phyloP scores from a whole-genome alignment of 352 stramenopile genomes.

The Phytophthora nicotianae region DNA sequence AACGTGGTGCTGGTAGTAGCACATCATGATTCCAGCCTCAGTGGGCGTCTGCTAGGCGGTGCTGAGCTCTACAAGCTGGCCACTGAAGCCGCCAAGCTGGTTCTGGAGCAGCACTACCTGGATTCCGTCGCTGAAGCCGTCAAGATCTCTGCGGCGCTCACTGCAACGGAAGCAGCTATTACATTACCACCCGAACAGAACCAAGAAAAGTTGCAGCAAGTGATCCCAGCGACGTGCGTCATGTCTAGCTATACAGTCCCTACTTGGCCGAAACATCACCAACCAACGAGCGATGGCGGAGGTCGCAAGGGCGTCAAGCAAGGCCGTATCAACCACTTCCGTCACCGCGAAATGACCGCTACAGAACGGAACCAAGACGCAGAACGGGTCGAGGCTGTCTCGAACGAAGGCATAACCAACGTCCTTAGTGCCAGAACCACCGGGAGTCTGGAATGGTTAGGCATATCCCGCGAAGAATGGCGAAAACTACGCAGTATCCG shows the following conservation, averaged over 20 bases:
- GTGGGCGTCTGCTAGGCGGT: conserved; percentile 59
- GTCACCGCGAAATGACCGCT: conserved; percentile 31
- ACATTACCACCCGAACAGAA: conserved; percentile 11
- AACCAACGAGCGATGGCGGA: conserved; percentile 59
- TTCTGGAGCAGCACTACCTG: conserved; percentile 77
- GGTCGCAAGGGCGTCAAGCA: conserved; percentile 56
- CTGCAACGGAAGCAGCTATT: conserved; percentile 30
- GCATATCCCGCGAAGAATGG: conserved; percentile 72
- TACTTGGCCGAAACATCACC: conserved; percentile 62
- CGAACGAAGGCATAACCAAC: conserved; percentile 24
- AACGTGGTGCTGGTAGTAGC: conserved; percentile 75
- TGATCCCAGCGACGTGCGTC: conserved; percentile 40
- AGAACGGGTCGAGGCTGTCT: conserved; percentile 7
- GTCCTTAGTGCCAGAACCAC: conserved; percentile 23
- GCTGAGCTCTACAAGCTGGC: conserved; percentile 71
- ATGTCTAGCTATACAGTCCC: conserved; percentile 65
- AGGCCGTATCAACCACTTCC: conserved; percentile 75
- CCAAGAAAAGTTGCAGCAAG: conserved; percentile 30
- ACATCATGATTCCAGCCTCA: conserved; percentile 67
- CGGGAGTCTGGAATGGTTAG: conserved; percentile 62
- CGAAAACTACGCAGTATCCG: conserved; percentile 67
- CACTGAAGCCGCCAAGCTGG: conserved; percentile 72
- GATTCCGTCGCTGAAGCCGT: conserved; percentile 52
- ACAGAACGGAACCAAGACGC: conserved; percentile 38
- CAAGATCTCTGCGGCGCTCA: conserved; percentile 39